Base-by-base conservation (phyloP, 108 stramenopile genomes). In the Skeletonema costatum region DNA sequence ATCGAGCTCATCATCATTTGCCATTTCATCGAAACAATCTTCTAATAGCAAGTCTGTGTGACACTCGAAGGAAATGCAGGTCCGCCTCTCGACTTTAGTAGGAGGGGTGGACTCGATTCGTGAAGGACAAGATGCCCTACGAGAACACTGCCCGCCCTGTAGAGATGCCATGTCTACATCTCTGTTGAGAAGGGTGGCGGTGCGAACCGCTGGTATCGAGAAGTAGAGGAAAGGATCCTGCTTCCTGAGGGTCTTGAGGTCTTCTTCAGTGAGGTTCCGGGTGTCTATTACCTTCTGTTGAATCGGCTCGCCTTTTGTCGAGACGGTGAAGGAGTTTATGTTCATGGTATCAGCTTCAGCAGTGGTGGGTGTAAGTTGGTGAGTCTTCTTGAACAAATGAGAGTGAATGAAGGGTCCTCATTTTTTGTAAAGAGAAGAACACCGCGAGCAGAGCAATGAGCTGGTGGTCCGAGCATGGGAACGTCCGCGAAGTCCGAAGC, bases 211-310 rank as follows among this genome's bases (percentile, higher is more conserved):
- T 21, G 63, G 63, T 17, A 64, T 64, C 2, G 63, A 64, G 19
- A 32, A 64, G 63, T 64, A 64, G 9, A 64, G 32, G 38, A 64
- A 64, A 2, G 32, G 30, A 11, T 64, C 63, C 4, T 35, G 36
- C 33, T 35, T 39, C 63, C 38, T 64, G 36, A 64, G 63, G 8
- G n/a, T 64, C 19, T 64, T 29, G 63, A 64, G 63, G 11, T 35
- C 63, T 7, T 64, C 63, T 35, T 19, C 63, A 11, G 2, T 64
- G 32, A 64, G 36, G n/a, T 39, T 10, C 0, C 30, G 11, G 1
- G 19, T 17, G 32, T 64, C 63, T 6, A 64, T 7, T 9, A 56
- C 9, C 21, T 25, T 56, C 53, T 25, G 29, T 2, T 16, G 7
- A 8, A 4, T 2, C 4, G 6, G 5, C 9, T 16, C 19, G 6